Evolutionary conservation across 1,284 basidiomycete genomes (phyloP).

Genomic region (Ganoderma lucidum): DNA sequence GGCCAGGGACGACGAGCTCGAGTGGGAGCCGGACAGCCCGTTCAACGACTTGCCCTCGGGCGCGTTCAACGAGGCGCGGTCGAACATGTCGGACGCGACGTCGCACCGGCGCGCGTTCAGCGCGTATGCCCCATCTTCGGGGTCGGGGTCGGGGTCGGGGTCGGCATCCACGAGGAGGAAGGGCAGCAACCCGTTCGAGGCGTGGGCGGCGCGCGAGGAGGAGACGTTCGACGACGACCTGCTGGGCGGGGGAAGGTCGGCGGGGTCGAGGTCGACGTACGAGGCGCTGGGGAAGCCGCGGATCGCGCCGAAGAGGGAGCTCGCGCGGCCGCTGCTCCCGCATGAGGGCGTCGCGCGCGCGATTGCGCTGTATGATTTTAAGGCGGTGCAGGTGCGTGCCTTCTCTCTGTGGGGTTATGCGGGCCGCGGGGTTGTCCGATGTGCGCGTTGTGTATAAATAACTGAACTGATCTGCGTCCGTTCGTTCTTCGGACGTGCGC

Average conservation of each 20-base stretch:
- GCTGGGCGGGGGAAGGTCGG: conserved; percentile 25
- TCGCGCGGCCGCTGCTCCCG: conserved; percentile 54
- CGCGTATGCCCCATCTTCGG: conserved; percentile 36
- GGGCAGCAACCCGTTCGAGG: conserved; percentile 38
- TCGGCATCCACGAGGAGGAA: conserved; percentile 17
- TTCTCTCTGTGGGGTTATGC: conserved; percentile 7
- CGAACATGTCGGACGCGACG: conserved; percentile 35
- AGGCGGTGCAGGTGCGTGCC: conserved; percentile 67
- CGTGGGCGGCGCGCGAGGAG: conserved; percentile 20
- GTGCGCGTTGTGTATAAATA: background rate
- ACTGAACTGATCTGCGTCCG: conserved; percentile 3
- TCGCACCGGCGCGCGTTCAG: conserved; percentile 51
- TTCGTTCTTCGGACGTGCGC: background rate
- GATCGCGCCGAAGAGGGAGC: conserved; percentile 57
- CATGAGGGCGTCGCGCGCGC: conserved; percentile 75
- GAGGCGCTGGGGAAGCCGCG: conserved; percentile 40
- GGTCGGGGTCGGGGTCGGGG: conserved; percentile 14
- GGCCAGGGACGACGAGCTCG: conserved; percentile 17
- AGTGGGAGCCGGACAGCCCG: conserved; percentile 35
- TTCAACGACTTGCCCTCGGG: conserved; percentile 34
- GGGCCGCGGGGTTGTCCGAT: background rate
- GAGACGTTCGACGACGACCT: conserved; percentile 36
- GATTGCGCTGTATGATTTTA: conserved; percentile 83
- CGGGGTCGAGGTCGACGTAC: conserved; percentile 21
- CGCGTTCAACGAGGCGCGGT: conserved; percentile 35